phyloP scores from a whole-genome alignment of 2,329 filamentous ascomycete species.

The Exserohilum turcica region DNA sequence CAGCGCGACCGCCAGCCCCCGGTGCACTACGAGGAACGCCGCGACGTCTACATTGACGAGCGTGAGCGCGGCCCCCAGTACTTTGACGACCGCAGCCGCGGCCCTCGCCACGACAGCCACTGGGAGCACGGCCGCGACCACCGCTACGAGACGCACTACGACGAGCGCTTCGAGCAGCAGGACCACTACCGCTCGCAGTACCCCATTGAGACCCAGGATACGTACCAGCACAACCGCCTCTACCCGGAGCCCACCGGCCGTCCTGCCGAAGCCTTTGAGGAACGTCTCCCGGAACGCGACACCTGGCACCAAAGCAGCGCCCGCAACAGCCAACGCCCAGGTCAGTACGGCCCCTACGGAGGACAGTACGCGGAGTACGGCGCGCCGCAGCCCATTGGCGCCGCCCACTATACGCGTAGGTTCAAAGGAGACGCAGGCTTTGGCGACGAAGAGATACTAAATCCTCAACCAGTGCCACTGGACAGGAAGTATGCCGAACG shows the following conservation, averaged over 20 bases:
- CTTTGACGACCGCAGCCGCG: slow-evolving; percentile 33
- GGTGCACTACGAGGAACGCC: slow-evolving; percentile 29
- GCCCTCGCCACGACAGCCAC: slow-evolving; percentile 27
- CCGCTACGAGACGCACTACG: slow-evolving; percentile 23
- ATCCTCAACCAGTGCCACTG: slow-evolving; percentile 46
- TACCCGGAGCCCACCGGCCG: slow-evolving; percentile 35
- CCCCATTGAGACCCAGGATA: slow-evolving; percentile 20
- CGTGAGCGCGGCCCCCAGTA: slow-evolving; percentile 24
- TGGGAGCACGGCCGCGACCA: slow-evolving; percentile 21
- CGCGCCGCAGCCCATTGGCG: slow-evolving; percentile 37
- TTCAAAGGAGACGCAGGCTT: slow-evolving; percentile 44
- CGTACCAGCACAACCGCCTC: slow-evolving; percentile 12
- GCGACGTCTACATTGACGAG: slow-evolving; percentile 35
- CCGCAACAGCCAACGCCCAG: slow-evolving; percentile 16
- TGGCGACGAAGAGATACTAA: slow-evolving; percentile 45
- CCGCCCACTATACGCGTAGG: slow-evolving; percentile 41
- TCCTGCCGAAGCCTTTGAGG: slow-evolving; percentile 43
- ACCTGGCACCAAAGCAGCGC: slow-evolving; percentile 40
- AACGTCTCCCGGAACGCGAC: slow-evolving; percentile 45
- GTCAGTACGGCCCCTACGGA: slow-evolving; percentile 26
- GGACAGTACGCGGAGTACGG: slow-evolving; percentile 39
- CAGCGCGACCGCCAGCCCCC: slow-evolving; percentile 36
- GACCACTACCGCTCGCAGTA: slow-evolving; percentile 27
- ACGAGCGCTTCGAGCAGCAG: slow-evolving; percentile 30
- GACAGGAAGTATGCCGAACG: slow-evolving; percentile 35